These are phyloP conservation scores for Chaetomium tenue DNA, from an alignment of 495 filamentous ascomycete genomes.

Conservation along the genomic window DNA sequence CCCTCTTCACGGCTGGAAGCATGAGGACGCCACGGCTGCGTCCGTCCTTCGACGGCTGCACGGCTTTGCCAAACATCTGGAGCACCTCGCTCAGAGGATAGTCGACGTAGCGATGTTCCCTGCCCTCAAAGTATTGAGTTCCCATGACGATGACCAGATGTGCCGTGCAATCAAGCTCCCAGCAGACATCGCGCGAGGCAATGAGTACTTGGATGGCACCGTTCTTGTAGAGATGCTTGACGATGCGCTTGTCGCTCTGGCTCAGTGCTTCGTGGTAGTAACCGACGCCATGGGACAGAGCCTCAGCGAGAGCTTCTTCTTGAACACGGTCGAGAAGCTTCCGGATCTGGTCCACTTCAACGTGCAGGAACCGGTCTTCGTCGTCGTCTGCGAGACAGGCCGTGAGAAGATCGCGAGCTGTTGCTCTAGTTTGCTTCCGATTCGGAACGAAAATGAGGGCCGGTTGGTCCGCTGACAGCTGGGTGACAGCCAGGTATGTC, in stretches of 20 bases:
- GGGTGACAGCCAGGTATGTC: slow-evolving; percentile 78
- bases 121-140: slow-evolving; percentile 97
- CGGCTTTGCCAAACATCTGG: slow-evolving; percentile 98
- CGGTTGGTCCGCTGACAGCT: slow-evolving; percentile 83
- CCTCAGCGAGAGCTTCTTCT: slow-evolving; percentile 83
- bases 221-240: slow-evolving; percentile 82
- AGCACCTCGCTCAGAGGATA: slow-evolving; percentile 94
- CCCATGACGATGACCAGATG: slow-evolving; percentile 96
- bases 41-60: slow-evolving; percentile 72
- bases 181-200: slow-evolving; percentile 92
- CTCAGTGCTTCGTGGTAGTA: slow-evolving; percentile 95
- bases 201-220: slow-evolving; percentile 92
- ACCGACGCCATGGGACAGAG: slow-evolving; percentile 91
- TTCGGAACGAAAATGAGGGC: slow-evolving; percentile 88
- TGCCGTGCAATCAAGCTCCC: slow-evolving; percentile 86
- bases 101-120: slow-evolving; percentile 96
- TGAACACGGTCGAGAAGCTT: slow-evolving; percentile 77
- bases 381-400: slow-evolving; percentile 85
- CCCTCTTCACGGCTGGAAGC: slow-evolving; percentile 88
- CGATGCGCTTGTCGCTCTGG: slow-evolving; percentile 86
- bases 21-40: slow-evolving; percentile 86
- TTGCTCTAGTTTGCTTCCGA: slow-evolving; percentile 86
- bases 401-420: slow-evolving; percentile 82
- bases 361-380: slow-evolving; percentile 89
- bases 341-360: slow-evolving; percentile 73